Evolutionary conservation across 2,329 filamentous ascomycete species (phyloP), one percentile per base, ranked within the genome.

Genomic region (Ascochyta pisi): DNA sequence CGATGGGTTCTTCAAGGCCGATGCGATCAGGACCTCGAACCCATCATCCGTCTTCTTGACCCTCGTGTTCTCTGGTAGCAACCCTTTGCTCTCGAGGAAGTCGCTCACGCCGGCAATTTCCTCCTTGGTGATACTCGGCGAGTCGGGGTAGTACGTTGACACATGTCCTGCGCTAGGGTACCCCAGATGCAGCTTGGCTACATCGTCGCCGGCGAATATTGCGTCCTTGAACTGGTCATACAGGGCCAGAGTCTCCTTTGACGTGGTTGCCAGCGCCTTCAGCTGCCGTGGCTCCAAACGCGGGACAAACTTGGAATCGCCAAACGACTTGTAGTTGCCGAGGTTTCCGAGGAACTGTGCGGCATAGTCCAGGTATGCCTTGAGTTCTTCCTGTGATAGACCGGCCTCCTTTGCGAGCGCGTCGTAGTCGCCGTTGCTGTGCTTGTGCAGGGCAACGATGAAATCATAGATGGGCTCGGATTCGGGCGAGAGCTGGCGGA

Each of bases 401-500:
- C 76, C 76, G 9, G 79, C 74, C 15, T 78, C 68, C 37, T 77
- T 73, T 44, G 77, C 73, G 7, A 82, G 71, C 10, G 70, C 64
- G 33, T 78, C 71, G 77, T 83, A 84, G 61, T 83, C 75, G 27
- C 82, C 82, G 44, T 78, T 72, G 65, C 75, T 77, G 46, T 73
- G 66, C 57, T 78, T 77, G 67, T 84, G 78, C 9, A 84, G 69
- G 8, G 77, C 74, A 50, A 84, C 68, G 40, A 84, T 82, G 67
- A 84, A 81, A 66, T 85, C 82, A 62, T 83, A 84, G 51, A 84
- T 83, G 35, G 67, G 64, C 60, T 81, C 81, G 4, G 80, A 79
- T 63, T 84, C 82, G 27, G 78, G 75, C 4, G 80, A 83, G 26
- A 81, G 74, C 66, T 84, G 82, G 37, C 82, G 79, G 26, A 84